A percentile compares a stretch with the other conserved stretches of the same genome.
Conservation (phyloP, 2,329 filamentous ascomycete species). For the Hypoxylon sp. region DNA sequence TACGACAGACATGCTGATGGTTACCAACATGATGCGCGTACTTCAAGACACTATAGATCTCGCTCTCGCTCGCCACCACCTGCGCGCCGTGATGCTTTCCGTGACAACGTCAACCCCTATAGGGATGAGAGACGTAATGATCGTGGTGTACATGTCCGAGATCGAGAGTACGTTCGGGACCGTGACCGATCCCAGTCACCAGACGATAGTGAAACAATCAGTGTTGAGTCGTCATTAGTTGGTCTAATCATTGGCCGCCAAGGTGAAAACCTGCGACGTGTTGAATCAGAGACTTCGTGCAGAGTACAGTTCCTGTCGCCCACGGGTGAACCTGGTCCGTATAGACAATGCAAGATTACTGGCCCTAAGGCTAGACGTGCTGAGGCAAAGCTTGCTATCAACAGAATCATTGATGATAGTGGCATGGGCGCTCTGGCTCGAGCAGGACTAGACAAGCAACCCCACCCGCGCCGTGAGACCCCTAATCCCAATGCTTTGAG, state of each 20-base stretch:
- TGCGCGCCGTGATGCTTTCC: constrained; percentile 76
- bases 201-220: constrained; percentile 84
- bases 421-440: constrained; percentile 70
- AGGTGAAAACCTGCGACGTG: constrained; percentile 88
- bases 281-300: constrained; percentile 86
- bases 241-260: constrained; percentile 92
- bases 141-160: constrained; percentile 66
- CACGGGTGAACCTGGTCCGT: constrained; percentile 77
- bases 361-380: constrained; percentile 79
- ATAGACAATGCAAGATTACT: constrained; percentile 88
- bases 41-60: constrained; percentile 73
- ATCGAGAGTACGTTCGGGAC: constrained; percentile 74
- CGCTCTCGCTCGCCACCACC: constrained; percentile 81
- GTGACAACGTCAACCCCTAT: constrained; percentile 86
- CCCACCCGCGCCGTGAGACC: constrained; percentile 53
- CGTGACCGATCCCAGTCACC: constrained; percentile 83
- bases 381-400: constrained; percentile 86
- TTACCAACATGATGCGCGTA: constrained; percentile 60
- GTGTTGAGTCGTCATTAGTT: constrained; percentile 88
- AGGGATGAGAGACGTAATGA: constrained; percentile 86
- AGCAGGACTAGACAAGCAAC: constrained; percentile 62
- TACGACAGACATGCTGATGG: constrained; percentile 71
- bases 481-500: constrained; percentile 67
- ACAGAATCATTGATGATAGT: constrained; percentile 89
- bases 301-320: constrained; percentile 90